Base-by-base conservation (phyloP, 768 basidiomycete species). In the Coprinopsis cinerea region DNA sequence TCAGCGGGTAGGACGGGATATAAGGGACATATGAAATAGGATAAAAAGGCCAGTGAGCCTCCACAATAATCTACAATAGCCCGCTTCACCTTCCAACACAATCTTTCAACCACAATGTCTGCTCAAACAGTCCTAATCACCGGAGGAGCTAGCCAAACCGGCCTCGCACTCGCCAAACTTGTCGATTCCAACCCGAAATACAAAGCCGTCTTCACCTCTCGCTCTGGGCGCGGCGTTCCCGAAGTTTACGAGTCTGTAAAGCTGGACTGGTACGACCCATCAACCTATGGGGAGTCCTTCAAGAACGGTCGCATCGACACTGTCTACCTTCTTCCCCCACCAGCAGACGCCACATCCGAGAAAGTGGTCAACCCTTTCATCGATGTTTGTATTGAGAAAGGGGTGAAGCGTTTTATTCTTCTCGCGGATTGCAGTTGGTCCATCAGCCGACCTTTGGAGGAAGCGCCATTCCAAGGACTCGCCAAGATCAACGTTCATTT, bases 201-300 rank as follows among this genome's bases (percentile, higher is more conserved):
- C 32, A 15, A 37, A 6, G n/a, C 62, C 23, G 45, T 63, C 22
- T 27, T 62, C n/a, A 49, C 63, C 2, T 54, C 48, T 9, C 61
- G 64, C 15, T 57, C 55, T 17, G 58, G 57, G 4, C 35, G 45
- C 4, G 39, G 45, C 3, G 27, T 57, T 11, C 56, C 55, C 6
- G 41, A 26, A 2, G 60, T 58, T 1, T 57, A 54, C 47, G 53
- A 40, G 13, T 60, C 55, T 35, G 55, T 58, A 2, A 53, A 48
- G 25, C 69, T 72, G 30, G 64, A 72, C 47, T 72, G 72, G 71
- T 53, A 57, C 25, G 63, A 73, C 37, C 37, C 60, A 45, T 55
- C 40, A 47, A 62, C 51, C 7, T 57, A 48, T 47, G 27, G 25
- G 22, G 40, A 47, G 15, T 42, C 49, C 26, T 57, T 57, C 28